These are phyloP conservation scores for Populus ilicifolia DNA, from an alignment of 345 rosid species.

Conservation along the genomic window DNA sequence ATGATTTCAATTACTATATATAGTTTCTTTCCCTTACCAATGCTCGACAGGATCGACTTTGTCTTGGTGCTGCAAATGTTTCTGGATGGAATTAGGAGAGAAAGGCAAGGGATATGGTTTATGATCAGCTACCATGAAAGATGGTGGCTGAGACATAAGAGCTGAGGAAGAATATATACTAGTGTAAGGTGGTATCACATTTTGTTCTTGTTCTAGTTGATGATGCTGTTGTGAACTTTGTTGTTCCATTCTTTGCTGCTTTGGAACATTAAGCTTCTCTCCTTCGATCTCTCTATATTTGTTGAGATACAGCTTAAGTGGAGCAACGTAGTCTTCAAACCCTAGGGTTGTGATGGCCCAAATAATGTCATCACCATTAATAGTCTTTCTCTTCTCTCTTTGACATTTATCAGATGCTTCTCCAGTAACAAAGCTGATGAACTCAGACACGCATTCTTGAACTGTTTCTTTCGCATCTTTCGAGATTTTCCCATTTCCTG, in stretches of 20 bases:
- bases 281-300: slow-evolving; percentile 18
- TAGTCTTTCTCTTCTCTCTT: slow-evolving; percentile 17
- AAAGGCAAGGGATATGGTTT: slow-evolving; percentile 52
- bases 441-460: slow-evolving; percentile 21
- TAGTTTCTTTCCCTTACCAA: slow-evolving; percentile 27
- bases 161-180: slow-evolving; percentile 39
- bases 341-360: slow-evolving; percentile 22
- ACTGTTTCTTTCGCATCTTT: slow-evolving; percentile 17
- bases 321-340: slow-evolving; percentile 17
- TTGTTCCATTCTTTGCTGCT: slow-evolving; percentile 11
- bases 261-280: slow-evolving; percentile 10
- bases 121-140: slow-evolving; percentile 37
- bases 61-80: slow-evolving; percentile 57
- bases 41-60: slow-evolving; percentile 52
- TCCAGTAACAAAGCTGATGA: slow-evolving; percentile 17
- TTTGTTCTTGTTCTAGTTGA: slow-evolving; percentile 34
- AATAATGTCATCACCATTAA: slow-evolving; percentile 16
- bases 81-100: slow-evolving; percentile 54
- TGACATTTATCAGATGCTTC: slow-evolving; percentile 25
- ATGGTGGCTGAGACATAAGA: slow-evolving; percentile 43
- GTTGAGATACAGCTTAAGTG: slow-evolving; percentile 10
- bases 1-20: too few relatives aligned
- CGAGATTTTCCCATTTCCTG: slow-evolving; percentile 16
- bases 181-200: slow-evolving; percentile 24
- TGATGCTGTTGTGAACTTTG: slow-evolving; percentile 25